Percentiles rank a stretch among this genome's conserved stretches.
phyloP scores from a whole-genome alignment of 345 rosid genomes.

The Excoecaria cochinchinensis region DNA sequence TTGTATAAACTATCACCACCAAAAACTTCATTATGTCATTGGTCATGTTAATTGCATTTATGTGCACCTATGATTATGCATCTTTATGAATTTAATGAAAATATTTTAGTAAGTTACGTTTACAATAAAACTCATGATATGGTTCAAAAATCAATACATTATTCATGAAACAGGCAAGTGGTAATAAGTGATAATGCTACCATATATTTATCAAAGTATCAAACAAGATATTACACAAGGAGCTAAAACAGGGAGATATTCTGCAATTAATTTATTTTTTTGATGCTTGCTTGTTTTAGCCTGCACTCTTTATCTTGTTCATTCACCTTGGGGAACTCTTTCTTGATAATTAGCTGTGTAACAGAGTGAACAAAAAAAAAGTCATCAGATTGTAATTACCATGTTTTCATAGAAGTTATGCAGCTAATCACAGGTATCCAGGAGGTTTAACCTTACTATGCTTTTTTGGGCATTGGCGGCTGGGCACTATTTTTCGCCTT shows the following conservation, averaged over 20 bases:
- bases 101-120: no score
- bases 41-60: no score
- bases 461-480: slow-evolving; percentile 43
- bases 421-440: not conserved
- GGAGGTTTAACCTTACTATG: slow-evolving; percentile 38
- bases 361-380: not conserved
- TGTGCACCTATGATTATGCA: no score
- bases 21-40: no score
- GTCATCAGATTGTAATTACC: not conserved
- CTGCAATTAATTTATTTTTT: slow-evolving; percentile 29
- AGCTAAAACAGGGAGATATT: slow-evolving; percentile 7
- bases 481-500: slow-evolving; percentile 54
- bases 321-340: slow-evolving; percentile 27
- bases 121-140: no score
- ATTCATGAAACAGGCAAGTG: no score
- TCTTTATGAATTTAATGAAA: no score
- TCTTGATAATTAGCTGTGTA: slow-evolving; percentile 44
- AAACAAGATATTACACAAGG: no score
- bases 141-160: no score
- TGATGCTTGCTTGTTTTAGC: slow-evolving; percentile 22
- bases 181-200: no score
- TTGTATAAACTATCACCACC: not conserved
- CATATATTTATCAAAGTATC: no score
- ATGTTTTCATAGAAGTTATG: not conserved
- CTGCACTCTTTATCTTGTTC: slow-evolving; percentile 34